A percentile compares a stretch with the other conserved stretches of the same genome.
phyloP scores from a whole-genome alignment of 805 yeast genomes.

The Barnettozyma wickerhamii region DNA sequence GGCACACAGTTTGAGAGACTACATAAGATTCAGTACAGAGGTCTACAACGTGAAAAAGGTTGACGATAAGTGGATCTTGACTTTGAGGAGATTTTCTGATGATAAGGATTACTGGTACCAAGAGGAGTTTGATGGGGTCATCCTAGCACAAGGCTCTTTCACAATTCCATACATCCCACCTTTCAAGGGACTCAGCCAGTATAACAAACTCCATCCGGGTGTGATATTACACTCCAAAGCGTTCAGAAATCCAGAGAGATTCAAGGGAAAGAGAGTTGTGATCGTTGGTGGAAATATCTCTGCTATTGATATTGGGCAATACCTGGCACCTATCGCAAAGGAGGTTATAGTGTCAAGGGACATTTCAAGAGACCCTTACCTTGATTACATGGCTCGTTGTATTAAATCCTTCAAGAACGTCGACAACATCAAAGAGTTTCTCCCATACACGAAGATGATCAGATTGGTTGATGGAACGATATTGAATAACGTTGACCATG shows the following conservation, averaged over 20 bases:
- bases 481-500: conserved; percentile 32
- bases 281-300: conserved; percentile 42
- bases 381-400: conserved; percentile 34
- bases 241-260: conserved; percentile 40
- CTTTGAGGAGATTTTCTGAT: conserved; percentile 21
- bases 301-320: conserved; percentile 42
- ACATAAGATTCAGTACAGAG: conserved; percentile 35
- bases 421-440: conserved; percentile 25
- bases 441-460: conserved; percentile 26
- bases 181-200: conserved; percentile 43
- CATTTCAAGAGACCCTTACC: conserved; percentile 56
- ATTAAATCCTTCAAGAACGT: conserved; percentile 24
- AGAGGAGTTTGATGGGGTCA: conserved; percentile 50
- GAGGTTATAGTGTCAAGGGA: conserved; percentile 63
- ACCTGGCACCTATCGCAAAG: conserved; percentile 32
- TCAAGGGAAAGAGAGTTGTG: conserved; percentile 35
- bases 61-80: conserved; percentile 34
- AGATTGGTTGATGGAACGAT: conserved; percentile 31
- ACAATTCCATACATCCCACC: conserved; percentile 52
- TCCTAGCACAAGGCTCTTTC: conserved; percentile 57
- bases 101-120: conserved; percentile 36
- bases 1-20: conserved; percentile 25
- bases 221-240: conserved; percentile 48
- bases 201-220: conserved; percentile 36
- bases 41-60: conserved; percentile 35